phyloP scores from a whole-genome alignment of 495 filamentous ascomycete species.

The Geoglossum glabrum region DNA sequence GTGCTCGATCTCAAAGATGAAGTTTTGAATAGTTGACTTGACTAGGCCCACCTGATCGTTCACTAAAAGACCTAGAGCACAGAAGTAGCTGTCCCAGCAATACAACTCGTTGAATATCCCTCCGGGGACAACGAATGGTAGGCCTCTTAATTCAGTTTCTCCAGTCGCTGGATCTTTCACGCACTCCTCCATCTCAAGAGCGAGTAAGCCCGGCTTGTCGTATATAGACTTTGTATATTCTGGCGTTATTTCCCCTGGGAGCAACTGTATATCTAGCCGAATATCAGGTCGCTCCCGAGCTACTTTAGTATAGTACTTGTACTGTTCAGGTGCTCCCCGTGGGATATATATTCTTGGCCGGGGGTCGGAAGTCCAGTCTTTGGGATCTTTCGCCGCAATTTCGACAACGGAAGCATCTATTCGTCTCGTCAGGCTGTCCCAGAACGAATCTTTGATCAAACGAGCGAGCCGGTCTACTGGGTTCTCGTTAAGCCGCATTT shows the following conservation, averaged over 20 bases:
- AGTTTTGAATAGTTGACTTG: constrained; percentile 84
- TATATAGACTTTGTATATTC: constrained; percentile 57
- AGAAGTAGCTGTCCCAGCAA: constrained; percentile 97
- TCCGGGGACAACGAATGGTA: constrained; percentile 89
- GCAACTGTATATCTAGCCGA: constrained; percentile 62
- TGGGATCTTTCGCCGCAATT: constrained; percentile 64
- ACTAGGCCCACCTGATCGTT: constrained; percentile 66
- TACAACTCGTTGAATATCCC: constrained; percentile 96
- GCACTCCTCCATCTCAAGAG: constrained; percentile 66
- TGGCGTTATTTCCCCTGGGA: constrained; percentile 41
- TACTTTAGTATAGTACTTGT: constrained; percentile 66
- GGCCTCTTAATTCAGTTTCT: constrained; percentile 45
- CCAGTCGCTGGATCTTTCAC: constrained; percentile 37
- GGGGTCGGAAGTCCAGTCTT: constrained; percentile 81
- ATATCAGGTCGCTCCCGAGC: constrained; percentile 58
- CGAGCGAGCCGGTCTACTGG: constrained; percentile 75
- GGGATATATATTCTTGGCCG: constrained; percentile 82
- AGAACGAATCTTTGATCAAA: constrained; percentile 72
- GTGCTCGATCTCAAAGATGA: constrained; percentile 93
- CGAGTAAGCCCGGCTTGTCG: constrained; percentile 67
- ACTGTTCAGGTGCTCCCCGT: constrained; percentile 62
- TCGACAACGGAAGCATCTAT: constrained; percentile 83
- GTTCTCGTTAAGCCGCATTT: constrained; percentile 74
- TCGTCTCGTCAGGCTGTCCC: constrained; percentile 66
- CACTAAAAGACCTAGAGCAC: constrained; percentile 64